Conservation (phyloP, 1,284 basidiomycete species). For the Microbotryum scabiosae region DNA sequence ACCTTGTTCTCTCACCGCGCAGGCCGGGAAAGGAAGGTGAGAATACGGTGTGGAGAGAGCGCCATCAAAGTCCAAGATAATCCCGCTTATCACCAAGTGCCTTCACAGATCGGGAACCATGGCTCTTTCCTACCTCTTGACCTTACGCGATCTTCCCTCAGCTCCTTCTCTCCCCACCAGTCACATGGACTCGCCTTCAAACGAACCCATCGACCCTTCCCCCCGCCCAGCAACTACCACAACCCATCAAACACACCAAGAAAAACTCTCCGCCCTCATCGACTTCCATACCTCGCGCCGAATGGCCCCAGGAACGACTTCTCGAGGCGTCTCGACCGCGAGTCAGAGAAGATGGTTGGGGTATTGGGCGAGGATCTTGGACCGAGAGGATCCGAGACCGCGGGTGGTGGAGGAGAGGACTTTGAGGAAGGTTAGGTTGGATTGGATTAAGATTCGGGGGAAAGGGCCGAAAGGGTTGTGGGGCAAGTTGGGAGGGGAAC, state of each 20-base stretch:
- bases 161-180: not conserved
- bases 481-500: not conserved
- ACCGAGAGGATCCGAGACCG: conserved; percentile 16
- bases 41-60: not conserved
- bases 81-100: not conserved
- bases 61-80: not conserved
- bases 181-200: not conserved
- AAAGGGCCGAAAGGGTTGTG: not conserved
- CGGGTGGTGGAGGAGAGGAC: not conserved
- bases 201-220: not conserved
- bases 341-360: conserved; percentile 22
- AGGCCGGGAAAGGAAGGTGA: conserved; percentile 29
- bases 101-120: not conserved
- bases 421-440: not conserved
- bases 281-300: conserved; percentile 18
- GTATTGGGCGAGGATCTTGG: conserved; percentile 18
- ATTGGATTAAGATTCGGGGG: not conserved
- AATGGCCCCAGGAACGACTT: conserved; percentile 12
- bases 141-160: conserved; percentile 10
- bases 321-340: conserved; percentile 17
- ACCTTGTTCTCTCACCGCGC: not conserved
- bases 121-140: conserved; percentile 12
- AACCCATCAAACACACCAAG: not conserved
- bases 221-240: not conserved
- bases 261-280: conserved; percentile 18